Evolutionary conservation across 441 rosid genomes (phyloP), one percentile per base, ranked within the genome.

Genomic region (Flueggea neowawraea): DNA sequence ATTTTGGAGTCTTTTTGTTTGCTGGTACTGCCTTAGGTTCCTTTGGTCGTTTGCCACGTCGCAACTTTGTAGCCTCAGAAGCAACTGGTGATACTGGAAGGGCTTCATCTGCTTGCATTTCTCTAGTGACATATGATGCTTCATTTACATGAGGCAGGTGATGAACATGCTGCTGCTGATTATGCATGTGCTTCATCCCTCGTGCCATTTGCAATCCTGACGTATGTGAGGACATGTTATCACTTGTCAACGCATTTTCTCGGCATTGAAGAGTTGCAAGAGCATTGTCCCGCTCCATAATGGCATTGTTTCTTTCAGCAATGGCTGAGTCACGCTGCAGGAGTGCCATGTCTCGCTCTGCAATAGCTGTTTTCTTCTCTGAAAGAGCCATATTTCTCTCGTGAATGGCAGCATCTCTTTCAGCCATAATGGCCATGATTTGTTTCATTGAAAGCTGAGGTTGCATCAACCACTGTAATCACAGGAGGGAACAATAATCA

Each of bases 401-500:
- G 65, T 87, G 96, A 45, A 95, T 70, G 6, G 97, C 96, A 60
- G 94, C 96, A 78, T 95, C 99, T 17, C 97, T 84, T 79, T 95
- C 97, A 22, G 96, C 92, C 85, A 95, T 89, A 66, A 95, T 85
- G 54, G 84, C 77, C 97, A 95, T 95, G 60, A 95, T 91, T 80
- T 91, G 97, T 82, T 95, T 95, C 96, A 95, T 95, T 12, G 99
- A 87, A 57, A 96, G 99, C 78, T 87, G 97, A 75, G 86, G 82
- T 69, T 84, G 99, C 95, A 88, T 78, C 80, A 89, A 69, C 97
- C 97, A 95, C 96, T 95, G 86, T 70, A 71, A 61, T 54, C 55
- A 62, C 63, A 78, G 45, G n/a, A 67, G 52, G 48, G 45, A 62
- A 64, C 15, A 36, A 55, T 52, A 58, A 62, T 64, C 55, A 73